A percentile compares a stretch with the other conserved stretches of the same genome.
Evolutionary conservation across 768 basidiomycete species (phyloP).

Genomic region (Amanita pallidorosea): DNA sequence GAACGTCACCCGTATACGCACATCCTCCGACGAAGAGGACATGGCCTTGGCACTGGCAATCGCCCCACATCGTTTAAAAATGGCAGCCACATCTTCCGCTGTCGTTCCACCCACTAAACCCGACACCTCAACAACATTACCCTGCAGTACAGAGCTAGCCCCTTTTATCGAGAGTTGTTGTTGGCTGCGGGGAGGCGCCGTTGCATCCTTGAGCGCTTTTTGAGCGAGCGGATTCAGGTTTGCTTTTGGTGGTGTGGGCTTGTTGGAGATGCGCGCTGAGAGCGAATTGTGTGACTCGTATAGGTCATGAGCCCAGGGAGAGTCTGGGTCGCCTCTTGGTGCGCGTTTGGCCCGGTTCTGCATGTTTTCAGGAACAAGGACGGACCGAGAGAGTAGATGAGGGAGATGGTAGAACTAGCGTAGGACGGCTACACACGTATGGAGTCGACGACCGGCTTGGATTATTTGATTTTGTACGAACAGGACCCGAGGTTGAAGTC

Average conservation of each 20-base stretch:
- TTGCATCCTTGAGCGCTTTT: slow-evolving; percentile 56
- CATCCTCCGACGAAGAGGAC: slow-evolving; percentile 20
- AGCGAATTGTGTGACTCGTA: slow-evolving; percentile 54
- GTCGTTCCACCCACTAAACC: slow-evolving; percentile 71
- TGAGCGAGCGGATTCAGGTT: slow-evolving; percentile 40
- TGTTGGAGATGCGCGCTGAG: slow-evolving; percentile 41
- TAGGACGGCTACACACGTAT: slow-evolving; percentile 35
- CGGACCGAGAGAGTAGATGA: slow-evolving; percentile 11
- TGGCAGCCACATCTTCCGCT: slow-evolving; percentile 75
- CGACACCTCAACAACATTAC: slow-evolving; percentile 66
- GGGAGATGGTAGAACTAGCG: slow-evolving; percentile 8
- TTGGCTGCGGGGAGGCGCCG: slow-evolving; percentile 18
- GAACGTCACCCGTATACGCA: slow-evolving; percentile 64
- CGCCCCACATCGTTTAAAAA: slow-evolving; percentile 72
- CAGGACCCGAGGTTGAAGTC: slow-evolving; percentile 28
- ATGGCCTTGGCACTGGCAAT: slow-evolving; percentile 39
- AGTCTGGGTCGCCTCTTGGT: slow-evolving; percentile 58
- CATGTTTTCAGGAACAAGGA: slow-evolving; percentile 8
- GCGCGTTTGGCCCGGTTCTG: slow-evolving; percentile 42
- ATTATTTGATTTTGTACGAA: slow-evolving; percentile 29
- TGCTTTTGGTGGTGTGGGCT: slow-evolving; percentile 37
- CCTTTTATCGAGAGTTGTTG: slow-evolving; percentile 55
- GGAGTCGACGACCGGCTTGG: slow-evolving; percentile 32
- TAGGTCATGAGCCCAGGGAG: slow-evolving; percentile 64
- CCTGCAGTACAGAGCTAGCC: slow-evolving; percentile 35